These are phyloP conservation scores for Flaveria brownii DNA, from an alignment of 129 eudicot genomes.

Conservation along the genomic window DNA sequence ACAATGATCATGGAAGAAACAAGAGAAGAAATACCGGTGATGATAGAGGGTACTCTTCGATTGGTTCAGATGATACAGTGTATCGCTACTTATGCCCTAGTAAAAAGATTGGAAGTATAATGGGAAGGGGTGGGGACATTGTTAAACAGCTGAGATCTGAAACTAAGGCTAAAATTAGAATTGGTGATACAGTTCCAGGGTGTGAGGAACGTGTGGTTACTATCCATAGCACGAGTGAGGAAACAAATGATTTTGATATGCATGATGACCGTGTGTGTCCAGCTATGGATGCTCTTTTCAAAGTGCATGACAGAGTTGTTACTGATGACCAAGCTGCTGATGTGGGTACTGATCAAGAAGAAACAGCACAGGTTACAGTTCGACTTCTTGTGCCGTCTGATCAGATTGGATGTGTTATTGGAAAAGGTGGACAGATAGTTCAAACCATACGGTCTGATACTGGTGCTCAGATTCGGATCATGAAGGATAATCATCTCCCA, in stretches of 20 bases:
- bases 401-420: conserved; percentile 96
- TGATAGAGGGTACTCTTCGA: conserved; percentile 58
- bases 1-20: conserved; percentile 61
- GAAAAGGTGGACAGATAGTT: conserved; percentile 96
- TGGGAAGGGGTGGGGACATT: conserved; percentile 98
- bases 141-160: conserved; percentile 84
- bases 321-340: conserved; percentile 61
- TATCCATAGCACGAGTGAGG: conserved; percentile 81
- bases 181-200: conserved; percentile 85
- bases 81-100: conserved; percentile 90
- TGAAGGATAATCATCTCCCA: conserved; percentile 88
- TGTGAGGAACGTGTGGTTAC: conserved; percentile 88
- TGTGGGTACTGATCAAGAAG: conserved; percentile 63
- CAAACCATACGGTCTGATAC: conserved; percentile 83
- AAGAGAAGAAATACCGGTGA: conserved; percentile 60
- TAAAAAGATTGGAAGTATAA: conserved; percentile 83
- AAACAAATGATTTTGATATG: conserved; percentile 77
- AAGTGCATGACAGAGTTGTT: conserved; percentile 82
- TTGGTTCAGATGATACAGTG: conserved; percentile 88
- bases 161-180: conserved; percentile 82
- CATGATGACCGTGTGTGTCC: conserved; percentile 70
- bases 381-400: conserved; percentile 86
- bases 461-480: conserved; percentile 83
- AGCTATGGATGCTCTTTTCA: conserved; percentile 86
- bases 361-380: conserved; percentile 54